Percentiles rank a stretch among this genome's conserved stretches.
Conservation (phyloP, 352 stramenopile species). For the Phytophthora sansomeana region DNA sequence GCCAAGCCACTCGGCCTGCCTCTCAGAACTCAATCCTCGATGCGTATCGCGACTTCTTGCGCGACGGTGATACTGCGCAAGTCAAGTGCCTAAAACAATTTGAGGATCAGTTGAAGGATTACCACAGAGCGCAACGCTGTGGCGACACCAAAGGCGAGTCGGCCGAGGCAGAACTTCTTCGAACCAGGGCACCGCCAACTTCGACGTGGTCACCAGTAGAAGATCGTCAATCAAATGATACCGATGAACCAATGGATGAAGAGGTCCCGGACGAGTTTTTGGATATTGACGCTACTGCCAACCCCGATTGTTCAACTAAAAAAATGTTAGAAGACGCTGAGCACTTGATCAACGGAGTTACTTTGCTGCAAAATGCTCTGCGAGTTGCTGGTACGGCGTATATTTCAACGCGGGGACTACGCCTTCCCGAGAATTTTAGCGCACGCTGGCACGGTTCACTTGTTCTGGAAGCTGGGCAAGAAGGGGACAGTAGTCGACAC, state of each 20-base stretch:
- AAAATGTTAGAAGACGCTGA: neutral
- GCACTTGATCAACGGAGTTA: neutral
- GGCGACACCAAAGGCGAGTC: neutral
- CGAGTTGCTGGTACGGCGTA: neutral
- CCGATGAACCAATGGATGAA: neutral
- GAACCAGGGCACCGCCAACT: neutral
- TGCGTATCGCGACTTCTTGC: neutral
- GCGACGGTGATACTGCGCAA: neutral
- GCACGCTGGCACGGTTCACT: neutral
- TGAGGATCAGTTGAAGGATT: neutral
- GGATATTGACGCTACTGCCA: neutral
- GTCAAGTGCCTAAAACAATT: neutral
- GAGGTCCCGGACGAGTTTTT: neutral
- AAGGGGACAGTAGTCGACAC: neutral
- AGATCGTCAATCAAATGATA: neutral
- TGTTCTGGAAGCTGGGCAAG: neutral
- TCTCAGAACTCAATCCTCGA: neutral
- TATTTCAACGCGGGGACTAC: neutral
- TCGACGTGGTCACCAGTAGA: neutral
- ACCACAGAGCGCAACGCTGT: neutral
- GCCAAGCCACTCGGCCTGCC: conserved; percentile 1
- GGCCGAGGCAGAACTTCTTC: neutral
- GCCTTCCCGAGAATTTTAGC: neutral
- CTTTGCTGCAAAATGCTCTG: neutral
- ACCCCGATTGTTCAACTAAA: neutral